A percentile compares a stretch with the other conserved stretches of the same genome.
These are phyloP conservation scores for Jamesozyma lodderae DNA, from an alignment of 805 yeast species.

Conservation along the genomic window DNA sequence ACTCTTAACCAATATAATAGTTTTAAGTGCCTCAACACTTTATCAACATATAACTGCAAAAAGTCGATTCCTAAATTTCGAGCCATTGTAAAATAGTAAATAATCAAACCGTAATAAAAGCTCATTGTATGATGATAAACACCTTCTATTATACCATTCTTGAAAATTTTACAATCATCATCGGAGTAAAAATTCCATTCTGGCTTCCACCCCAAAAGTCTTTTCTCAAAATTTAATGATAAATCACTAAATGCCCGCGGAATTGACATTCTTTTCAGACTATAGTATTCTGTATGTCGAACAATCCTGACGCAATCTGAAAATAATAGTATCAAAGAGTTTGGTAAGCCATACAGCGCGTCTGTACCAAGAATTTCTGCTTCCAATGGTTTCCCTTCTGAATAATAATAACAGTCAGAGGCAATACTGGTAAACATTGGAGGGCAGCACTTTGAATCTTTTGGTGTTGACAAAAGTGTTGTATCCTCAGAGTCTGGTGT, in stretches of 20 bases:
- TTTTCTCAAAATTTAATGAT: slow-evolving; percentile 36
- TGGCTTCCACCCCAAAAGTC: slow-evolving; percentile 54
- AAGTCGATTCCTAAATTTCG: slow-evolving; percentile 44
- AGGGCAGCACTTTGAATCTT: slow-evolving; percentile 8
- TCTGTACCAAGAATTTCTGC: slow-evolving; percentile 51
- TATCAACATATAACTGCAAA: slow-evolving; percentile 53
- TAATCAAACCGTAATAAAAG: slow-evolving; percentile 60
- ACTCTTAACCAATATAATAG: slow-evolving; percentile 50
- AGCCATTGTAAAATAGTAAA: slow-evolving; percentile 62
- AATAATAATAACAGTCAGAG: slow-evolving; percentile 28
- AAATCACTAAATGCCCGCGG: slow-evolving; percentile 19
- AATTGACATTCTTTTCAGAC: slow-evolving; percentile 13
- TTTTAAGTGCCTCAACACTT: slow-evolving; percentile 55
- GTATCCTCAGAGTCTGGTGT: neutral
- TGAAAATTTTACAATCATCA: slow-evolving; percentile 17
- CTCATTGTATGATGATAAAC: slow-evolving; percentile 74
- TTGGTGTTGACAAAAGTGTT: neutral
- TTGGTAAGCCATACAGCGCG: slow-evolving; percentile 77
- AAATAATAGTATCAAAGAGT: slow-evolving; percentile 63
- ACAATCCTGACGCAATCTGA: slow-evolving; percentile 62
- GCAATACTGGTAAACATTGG: slow-evolving; percentile 38
- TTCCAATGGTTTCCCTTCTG: slow-evolving; percentile 30
- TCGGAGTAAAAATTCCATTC: slow-evolving; percentile 64
- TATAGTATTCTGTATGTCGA: slow-evolving; percentile 50
- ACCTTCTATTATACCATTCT: slow-evolving; percentile 45